These are phyloP conservation scores for Spergularia azorica DNA, from an alignment of 179 eudicot species.

Conservation along the genomic window DNA sequence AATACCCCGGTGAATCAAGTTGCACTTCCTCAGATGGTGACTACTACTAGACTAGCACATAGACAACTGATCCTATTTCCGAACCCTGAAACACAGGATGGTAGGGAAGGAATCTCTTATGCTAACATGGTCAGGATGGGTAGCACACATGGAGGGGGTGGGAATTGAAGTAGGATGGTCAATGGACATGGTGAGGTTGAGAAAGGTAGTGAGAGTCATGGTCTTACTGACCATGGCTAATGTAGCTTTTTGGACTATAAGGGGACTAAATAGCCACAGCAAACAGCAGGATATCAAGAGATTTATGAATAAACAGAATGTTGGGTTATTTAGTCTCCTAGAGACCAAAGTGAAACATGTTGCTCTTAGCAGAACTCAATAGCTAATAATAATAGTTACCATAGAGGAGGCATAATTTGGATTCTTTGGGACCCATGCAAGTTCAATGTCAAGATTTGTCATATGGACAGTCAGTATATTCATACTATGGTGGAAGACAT, in stretches of 20 bases:
- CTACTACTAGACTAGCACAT: no score
- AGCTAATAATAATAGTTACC: background rate
- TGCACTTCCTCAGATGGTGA: no score
- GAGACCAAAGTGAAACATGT: background rate
- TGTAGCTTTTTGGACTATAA: background rate
- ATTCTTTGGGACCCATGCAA: background rate
- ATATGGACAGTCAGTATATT: background rate
- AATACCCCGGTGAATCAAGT: no score
- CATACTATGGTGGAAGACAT: background rate
- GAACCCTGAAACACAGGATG: no score
- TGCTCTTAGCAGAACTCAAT: background rate
- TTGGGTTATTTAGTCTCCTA: background rate
- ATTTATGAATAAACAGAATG: background rate
- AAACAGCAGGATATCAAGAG: background rate
- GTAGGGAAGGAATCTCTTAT: no score
- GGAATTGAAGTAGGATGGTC: no score
- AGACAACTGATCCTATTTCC: no score
- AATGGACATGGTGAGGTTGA: no score
- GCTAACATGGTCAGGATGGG: no score
- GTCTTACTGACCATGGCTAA: background rate
- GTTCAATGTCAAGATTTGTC: background rate
- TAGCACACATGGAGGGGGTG: no score
- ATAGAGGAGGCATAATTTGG: background rate
- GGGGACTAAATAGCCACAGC: background rate
- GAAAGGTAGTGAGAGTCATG: background rate